phyloP scores from a whole-genome alignment of 2,329 filamentous ascomycete genomes.

The Colletotrichum sp. region DNA sequence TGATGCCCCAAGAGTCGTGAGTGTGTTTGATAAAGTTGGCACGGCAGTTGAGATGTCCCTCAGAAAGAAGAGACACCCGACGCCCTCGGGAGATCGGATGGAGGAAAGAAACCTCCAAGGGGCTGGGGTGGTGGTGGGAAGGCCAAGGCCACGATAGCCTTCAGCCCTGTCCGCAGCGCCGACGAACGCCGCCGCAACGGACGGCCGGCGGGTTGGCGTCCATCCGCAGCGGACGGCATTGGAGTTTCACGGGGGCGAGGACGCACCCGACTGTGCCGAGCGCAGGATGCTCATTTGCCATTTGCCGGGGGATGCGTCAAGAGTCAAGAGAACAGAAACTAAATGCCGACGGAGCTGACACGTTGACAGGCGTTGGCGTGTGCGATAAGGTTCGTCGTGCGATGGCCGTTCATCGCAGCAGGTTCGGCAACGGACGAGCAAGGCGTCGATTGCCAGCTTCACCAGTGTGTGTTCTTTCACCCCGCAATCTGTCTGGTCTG shows the following conservation, averaged over 20 bases:
- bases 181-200: background rate
- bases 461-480: background rate
- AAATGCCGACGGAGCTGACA: background rate
- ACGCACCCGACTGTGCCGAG: background rate
- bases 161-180: background rate
- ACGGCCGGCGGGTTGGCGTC: background rate
- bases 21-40: background rate
- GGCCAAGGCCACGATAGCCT: background rate
- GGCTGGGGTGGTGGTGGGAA: background rate
- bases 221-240: background rate
- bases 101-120: rapidly evolving
- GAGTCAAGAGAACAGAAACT: background rate
- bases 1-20: background rate
- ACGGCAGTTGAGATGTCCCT: background rate
- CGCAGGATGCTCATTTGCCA: background rate
- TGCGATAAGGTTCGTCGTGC: background rate
- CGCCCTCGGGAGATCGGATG: background rate
- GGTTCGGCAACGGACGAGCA: background rate
- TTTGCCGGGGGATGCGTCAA: background rate
- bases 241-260: background rate
- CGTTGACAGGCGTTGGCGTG: background rate
- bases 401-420: background rate
- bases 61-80: background rate
- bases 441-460: background rate
- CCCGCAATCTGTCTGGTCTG: background rate